phyloP scores from a whole-genome alignment of 2,329 filamentous ascomycete species.

The Lachnellula subtilissima region DNA sequence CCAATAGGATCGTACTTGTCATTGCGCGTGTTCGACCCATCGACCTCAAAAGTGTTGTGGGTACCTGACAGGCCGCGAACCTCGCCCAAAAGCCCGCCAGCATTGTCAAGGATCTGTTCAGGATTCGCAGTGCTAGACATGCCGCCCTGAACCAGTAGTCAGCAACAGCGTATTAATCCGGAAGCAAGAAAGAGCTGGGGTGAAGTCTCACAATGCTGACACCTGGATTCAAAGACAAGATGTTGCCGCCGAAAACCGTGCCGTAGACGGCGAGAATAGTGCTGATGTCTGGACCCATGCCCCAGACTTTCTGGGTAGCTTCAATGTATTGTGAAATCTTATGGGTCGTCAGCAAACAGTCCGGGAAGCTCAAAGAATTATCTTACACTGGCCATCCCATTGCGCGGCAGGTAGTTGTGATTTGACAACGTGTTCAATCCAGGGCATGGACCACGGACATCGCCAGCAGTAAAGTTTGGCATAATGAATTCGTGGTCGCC shows the following conservation, averaged over 20 bases:
- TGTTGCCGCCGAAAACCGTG: neutral
- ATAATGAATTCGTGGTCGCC: neutral
- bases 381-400: neutral
- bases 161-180: no score
- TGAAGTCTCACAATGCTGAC: no score
- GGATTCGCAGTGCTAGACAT: neutral
- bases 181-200: no score
- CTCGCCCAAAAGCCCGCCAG: constrained; percentile 25
- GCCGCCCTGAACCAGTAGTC: no score
- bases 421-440: neutral
- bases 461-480: neutral
- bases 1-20: constrained; percentile 34
- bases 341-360: no score
- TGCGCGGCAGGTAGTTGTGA: neutral
- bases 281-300: neutral
- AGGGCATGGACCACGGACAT: neutral
- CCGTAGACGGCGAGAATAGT: neutral
- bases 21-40: constrained; percentile 46
- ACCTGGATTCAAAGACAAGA: neutral
- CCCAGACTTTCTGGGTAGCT: neutral
- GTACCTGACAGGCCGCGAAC: constrained; percentile 43
- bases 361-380: no score
- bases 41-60: constrained; percentile 49
- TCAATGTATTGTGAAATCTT: neutral
- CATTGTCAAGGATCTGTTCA: constrained; percentile 22